A percentile compares a stretch with the other conserved stretches of the same genome.
These are phyloP conservation scores for Dictyostelium brefeldianum DNA, from an alignment of 78 protist genomes.

Conservation along the genomic window DNA sequence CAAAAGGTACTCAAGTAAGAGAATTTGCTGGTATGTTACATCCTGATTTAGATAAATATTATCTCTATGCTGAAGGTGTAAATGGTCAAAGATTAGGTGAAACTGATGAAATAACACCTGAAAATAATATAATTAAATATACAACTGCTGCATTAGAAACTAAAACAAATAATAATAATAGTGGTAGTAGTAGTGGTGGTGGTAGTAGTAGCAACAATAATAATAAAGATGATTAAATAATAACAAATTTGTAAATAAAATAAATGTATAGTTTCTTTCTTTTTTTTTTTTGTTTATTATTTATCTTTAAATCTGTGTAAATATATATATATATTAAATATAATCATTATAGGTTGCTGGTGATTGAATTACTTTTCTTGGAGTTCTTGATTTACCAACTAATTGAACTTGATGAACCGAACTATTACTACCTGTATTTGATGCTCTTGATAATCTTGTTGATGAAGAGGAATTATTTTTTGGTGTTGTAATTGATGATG, in stretches of 20 bases:
- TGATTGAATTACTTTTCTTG: conserved; percentile 51
- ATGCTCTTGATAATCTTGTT: conserved; percentile 9
- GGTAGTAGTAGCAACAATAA: not conserved
- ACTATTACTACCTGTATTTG: not conserved
- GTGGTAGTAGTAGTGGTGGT: not conserved
- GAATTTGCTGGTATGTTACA: conserved; percentile 61
- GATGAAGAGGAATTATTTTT: not conserved
- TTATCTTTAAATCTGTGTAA: too few relatives aligned
- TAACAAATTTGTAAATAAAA: not conserved
- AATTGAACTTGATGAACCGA: conserved; percentile 1
- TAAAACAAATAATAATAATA: not conserved
- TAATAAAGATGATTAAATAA: not conserved
- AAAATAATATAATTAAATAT: conserved; percentile 78
- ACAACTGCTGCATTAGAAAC: conserved; percentile 66
- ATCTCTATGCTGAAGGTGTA: conserved; percentile 79
- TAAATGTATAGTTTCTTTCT: too few relatives aligned
- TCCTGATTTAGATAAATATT: conserved; percentile 82
- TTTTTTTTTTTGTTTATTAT: too few relatives aligned
- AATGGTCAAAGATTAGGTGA: conserved; percentile 72
- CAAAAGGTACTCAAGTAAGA: conserved; percentile 81
- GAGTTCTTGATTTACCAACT: conserved; percentile 53
- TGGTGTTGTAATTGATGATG: not conserved
- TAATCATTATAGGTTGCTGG: conserved; percentile 51
- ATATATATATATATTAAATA: conserved; percentile 31
- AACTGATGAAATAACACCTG: conserved; percentile 28